These are phyloP conservation scores for Westerdykella sp. DNA, from an alignment of 2,329 filamentous ascomycete genomes.

Conservation along the genomic window DNA sequence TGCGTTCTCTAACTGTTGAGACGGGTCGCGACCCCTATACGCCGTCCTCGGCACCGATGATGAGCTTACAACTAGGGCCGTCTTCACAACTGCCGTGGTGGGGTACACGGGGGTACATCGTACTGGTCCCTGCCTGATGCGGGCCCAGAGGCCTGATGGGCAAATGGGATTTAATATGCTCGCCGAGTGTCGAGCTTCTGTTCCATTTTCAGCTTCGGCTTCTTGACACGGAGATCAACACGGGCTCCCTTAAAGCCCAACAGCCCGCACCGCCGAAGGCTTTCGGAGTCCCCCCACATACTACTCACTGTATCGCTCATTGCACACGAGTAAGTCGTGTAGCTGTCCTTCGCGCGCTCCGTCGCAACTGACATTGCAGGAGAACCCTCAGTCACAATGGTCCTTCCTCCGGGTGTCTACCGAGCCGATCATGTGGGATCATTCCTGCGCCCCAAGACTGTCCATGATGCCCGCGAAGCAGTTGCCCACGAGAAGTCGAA, in stretches of 20 bases:
- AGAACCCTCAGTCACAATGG: slow-evolving; percentile 28
- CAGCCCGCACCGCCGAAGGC: not conserved
- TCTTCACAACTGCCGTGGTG: slow-evolving; percentile 32
- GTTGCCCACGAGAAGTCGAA: slow-evolving; percentile 41
- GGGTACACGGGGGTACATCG: slow-evolving; percentile 17
- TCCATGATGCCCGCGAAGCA: slow-evolving; percentile 47
- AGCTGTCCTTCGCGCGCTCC: not conserved
- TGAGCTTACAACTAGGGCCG: slow-evolving; percentile 6
- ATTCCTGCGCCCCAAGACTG: slow-evolving; percentile 47
- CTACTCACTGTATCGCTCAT: not conserved
- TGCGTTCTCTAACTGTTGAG: too few relatives aligned
- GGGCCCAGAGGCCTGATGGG: not conserved
- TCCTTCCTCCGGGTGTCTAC: slow-evolving; percentile 37
- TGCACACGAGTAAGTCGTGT: not conserved
- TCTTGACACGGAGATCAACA: not conserved
- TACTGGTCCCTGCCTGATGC: not conserved
- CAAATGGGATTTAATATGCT: not conserved
- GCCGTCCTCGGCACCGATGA: not conserved
- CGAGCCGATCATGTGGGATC: slow-evolving; percentile 53
- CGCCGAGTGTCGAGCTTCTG: not conserved
- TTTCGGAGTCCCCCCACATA: not conserved
- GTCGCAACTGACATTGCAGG: not conserved
- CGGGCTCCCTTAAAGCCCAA: not conserved
- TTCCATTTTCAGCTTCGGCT: not conserved
- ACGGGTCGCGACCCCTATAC: too few relatives aligned